Conservation (phyloP, 1,284 basidiomycete genomes). For the Phenoliferia sp. region DNA sequence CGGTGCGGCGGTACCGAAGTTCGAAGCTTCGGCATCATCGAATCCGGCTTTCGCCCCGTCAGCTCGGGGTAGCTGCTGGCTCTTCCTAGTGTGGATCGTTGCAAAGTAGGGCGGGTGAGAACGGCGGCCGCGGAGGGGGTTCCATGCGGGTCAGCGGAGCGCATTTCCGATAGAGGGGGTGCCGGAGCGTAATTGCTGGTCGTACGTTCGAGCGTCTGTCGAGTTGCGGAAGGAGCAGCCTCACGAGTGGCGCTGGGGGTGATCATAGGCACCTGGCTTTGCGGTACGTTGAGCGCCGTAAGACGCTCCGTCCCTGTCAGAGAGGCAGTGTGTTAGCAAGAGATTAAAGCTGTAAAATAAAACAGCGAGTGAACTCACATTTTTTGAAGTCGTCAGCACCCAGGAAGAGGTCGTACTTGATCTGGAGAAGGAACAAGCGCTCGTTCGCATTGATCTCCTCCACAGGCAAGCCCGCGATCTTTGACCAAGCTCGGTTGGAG, state of each 20-base stretch:
- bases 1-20: background rate
- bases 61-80: background rate
- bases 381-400: slow-evolving; percentile 32
- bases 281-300: slow-evolving; percentile 7
- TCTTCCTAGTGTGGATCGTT: background rate
- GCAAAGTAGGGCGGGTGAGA: background rate
- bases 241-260: background rate
- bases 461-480: slow-evolving; percentile 49
- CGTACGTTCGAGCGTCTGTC: slow-evolving; percentile 1
- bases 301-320: slow-evolving; percentile 20
- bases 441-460: slow-evolving; percentile 46
- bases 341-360: background rate
- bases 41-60: background rate
- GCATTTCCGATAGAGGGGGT: background rate
- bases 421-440: slow-evolving; percentile 43
- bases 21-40: background rate
- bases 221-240: background rate
- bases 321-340: background rate
- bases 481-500: slow-evolving; percentile 83
- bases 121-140: background rate
- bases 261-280: background rate
- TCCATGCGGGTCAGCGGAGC: background rate
- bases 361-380: slow-evolving; percentile 18
- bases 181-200: slow-evolving; percentile 8
- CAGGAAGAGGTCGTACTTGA: slow-evolving; percentile 45